These are phyloP conservation scores for Ogataea chonburiensis DNA, from an alignment of 805 yeast species.

Conservation along the genomic window DNA sequence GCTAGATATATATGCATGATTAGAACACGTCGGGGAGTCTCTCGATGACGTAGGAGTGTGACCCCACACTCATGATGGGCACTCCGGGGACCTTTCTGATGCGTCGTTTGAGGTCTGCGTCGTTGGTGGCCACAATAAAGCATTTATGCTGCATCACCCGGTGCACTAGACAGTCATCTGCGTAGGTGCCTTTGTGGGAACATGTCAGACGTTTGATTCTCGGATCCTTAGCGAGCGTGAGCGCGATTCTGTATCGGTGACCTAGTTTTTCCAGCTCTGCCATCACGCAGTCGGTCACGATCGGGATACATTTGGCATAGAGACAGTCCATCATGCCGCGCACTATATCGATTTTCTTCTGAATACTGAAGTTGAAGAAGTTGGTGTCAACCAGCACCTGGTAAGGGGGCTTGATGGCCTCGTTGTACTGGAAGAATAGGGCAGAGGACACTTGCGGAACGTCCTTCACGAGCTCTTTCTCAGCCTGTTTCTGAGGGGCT, in stretches of 20 bases:
- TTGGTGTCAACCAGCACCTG: constrained; percentile 95
- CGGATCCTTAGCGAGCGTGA: constrained; percentile 90
- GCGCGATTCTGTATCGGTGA: constrained; percentile 89
- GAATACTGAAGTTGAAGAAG: constrained; percentile 94
- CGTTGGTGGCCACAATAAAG: constrained; percentile 95
- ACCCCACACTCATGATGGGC: constrained; percentile 95
- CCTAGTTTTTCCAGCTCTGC: constrained; percentile 97
- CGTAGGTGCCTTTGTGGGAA: constrained; percentile 93
- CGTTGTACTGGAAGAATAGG: constrained; percentile 89
- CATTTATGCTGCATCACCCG: constrained; percentile 96
- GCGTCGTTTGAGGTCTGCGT: constrained; percentile 93
- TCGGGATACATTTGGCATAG: constrained; percentile 92
- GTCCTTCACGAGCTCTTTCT: constrained; percentile 71
- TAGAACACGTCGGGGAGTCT: constrained; percentile 91
- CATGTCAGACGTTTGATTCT: constrained; percentile 84
- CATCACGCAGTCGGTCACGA: constrained; percentile 95
- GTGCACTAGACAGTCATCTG: constrained; percentile 94
- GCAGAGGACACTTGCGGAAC: constrained; percentile 96
- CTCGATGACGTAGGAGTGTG: constrained; percentile 88
- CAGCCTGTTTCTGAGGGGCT: constrained; percentile 45
- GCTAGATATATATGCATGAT: not conserved
- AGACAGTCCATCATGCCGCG: constrained; percentile 96
- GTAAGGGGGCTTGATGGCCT: constrained; percentile 96
- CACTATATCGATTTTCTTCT: constrained; percentile 91
- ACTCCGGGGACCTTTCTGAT: constrained; percentile 96